Conservation (phyloP, 352 stramenopile genomes). For the Globisporangium irregulare region DNA sequence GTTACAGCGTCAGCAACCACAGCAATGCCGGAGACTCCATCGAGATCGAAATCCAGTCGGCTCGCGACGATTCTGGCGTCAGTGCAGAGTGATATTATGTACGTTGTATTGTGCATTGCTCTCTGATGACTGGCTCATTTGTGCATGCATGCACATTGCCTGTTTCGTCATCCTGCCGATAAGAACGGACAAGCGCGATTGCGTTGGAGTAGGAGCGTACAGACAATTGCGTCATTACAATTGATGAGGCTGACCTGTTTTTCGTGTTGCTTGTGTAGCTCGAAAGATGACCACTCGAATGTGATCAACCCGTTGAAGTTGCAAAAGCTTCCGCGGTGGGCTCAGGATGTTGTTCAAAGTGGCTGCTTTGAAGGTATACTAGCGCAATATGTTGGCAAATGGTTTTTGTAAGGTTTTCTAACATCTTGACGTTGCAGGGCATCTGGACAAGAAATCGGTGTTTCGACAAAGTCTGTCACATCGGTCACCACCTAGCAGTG, state of each 20-base stretch:
- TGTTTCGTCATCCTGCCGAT: not conserved
- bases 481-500: not conserved
- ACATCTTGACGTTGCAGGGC: not conserved
- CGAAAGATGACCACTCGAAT: not conserved
- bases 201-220: not conserved
- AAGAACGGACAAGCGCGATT: not conserved
- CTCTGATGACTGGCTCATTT: not conserved
- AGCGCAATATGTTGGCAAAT: not conserved
- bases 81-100: slow-evolving; percentile 38
- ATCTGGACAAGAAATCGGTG: slow-evolving; percentile 6
- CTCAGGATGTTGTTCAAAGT: slow-evolving; percentile 44
- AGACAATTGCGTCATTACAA: not conserved
- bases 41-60: slow-evolving; percentile 18
- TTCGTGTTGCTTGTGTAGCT: not conserved
- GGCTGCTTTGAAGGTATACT: slow-evolving; percentile 45
- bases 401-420: not conserved
- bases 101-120: slow-evolving; percentile 7
- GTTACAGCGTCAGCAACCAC: not conserved
- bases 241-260: not conserved
- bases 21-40: not conserved
- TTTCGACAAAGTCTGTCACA: slow-evolving; percentile 1
- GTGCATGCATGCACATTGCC: not conserved
- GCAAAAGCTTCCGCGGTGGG: slow-evolving; percentile 52
- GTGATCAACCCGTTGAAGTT: slow-evolving; percentile 34
- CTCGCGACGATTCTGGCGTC: slow-evolving; percentile 37